A percentile compares a stretch with the other conserved stretches of the same genome.
phyloP scores from a whole-genome alignment of 192 early-diverging fungal genomes.

The Cetraspora pellucida region DNA sequence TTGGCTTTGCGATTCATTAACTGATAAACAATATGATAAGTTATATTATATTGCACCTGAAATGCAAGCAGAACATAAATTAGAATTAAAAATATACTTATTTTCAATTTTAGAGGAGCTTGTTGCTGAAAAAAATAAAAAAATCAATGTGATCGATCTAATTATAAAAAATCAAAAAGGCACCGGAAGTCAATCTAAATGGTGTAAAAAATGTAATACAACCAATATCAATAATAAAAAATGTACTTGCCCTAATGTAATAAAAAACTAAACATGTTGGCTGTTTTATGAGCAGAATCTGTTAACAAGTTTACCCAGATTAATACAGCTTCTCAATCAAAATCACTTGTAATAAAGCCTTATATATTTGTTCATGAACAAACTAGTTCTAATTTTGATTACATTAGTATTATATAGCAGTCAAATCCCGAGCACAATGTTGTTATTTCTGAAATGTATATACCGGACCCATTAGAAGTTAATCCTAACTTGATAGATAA shows the following conservation, averaged over 20 bases:
- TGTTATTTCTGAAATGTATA: background rate
- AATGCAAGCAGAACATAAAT: background rate
- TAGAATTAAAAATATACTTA: background rate
- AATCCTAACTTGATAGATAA: constrained; percentile 17
- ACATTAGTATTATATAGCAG: constrained; percentile 14
- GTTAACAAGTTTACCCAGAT: background rate
- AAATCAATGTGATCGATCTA: background rate
- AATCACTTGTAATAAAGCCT: background rate
- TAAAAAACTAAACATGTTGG: background rate
- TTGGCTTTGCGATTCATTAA: background rate
- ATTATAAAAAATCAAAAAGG: background rate
- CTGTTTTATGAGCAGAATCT: background rate
- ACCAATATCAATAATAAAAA: constrained; percentile 5
- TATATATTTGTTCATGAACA: background rate
- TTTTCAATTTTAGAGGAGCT: background rate
- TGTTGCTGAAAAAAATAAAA: background rate
- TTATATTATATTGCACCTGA: constrained; percentile 13
- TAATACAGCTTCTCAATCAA: background rate
- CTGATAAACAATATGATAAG: background rate
- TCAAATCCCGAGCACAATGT: background rate
- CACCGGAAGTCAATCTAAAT: background rate
- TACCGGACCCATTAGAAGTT: background rate
- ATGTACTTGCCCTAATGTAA: background rate
- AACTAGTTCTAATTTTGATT: background rate
- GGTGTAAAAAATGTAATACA: constrained; percentile 2